phyloP scores from a whole-genome alignment of 2,329 filamentous ascomycete species.

The Didymella segeticola region DNA sequence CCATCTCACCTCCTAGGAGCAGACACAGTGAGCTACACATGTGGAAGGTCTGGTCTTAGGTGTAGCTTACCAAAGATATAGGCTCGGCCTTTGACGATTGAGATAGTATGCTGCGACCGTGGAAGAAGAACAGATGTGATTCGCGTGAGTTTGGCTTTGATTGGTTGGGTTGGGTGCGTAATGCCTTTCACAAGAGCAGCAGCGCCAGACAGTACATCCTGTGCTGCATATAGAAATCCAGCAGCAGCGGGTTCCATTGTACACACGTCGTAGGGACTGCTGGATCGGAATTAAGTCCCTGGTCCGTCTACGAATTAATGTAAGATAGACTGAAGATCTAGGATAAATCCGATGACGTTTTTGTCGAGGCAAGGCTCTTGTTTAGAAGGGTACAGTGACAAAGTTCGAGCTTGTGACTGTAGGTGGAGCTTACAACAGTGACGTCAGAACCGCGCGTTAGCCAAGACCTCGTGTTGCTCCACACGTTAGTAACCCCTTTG shows the following conservation, averaged over 20 bases:
- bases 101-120: constrained; percentile 60
- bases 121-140: constrained; percentile 55
- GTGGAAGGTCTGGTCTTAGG: neutral
- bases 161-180: constrained; percentile 57
- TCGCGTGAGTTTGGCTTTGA: constrained; percentile 59
- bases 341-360: too few species aligned
- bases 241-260: constrained; percentile 48
- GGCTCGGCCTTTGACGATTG: constrained; percentile 60
- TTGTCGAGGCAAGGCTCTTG: neutral
- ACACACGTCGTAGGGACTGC: neutral
- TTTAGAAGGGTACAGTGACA: neutral
- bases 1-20: constrained; percentile 50
- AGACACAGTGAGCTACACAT: neutral
- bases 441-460: constrained; percentile 7
- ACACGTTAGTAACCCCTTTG: too few species aligned
- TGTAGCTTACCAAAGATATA: constrained; percentile 58
- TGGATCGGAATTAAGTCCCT: too few species aligned
- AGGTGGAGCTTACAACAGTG: constrained; percentile 11
- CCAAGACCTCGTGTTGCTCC: neutral
- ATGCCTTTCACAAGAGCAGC: constrained; percentile 57
- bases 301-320: too few species aligned
- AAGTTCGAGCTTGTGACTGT: neutral
- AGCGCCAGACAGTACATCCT: constrained; percentile 48
- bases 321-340: too few species aligned
- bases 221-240: constrained; percentile 48